A percentile compares a stretch with the other conserved stretches of the same genome.
Conservation (phyloP, 306 rosid genomes). For the Cicer arietinum region DNA sequence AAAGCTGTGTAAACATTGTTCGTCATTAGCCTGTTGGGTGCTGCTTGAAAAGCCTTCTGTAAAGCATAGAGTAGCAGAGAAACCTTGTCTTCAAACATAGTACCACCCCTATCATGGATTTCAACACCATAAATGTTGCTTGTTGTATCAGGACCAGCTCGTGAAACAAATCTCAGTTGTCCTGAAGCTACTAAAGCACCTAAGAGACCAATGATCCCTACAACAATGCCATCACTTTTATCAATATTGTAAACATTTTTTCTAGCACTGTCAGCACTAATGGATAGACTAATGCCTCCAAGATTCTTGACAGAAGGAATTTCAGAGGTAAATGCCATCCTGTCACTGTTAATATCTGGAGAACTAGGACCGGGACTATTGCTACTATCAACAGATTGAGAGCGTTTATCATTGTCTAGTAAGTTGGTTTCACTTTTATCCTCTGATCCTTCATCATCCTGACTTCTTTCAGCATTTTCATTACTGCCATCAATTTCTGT, state of each 20-base stretch:
- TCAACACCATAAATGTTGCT: constrained; percentile 77
- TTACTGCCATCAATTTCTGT: constrained; percentile 50
- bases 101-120: constrained; percentile 78
- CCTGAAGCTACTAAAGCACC: constrained; percentile 96
- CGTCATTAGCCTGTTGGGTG: constrained; percentile 93
- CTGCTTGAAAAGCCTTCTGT: constrained; percentile 94
- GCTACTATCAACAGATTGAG: constrained; percentile 54
- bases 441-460: constrained; percentile 50
- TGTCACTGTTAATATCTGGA: constrained; percentile 57
- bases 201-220: constrained; percentile 82
- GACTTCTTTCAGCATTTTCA: constrained; percentile 51
- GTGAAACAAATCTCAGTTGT: constrained; percentile 74
- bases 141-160: constrained; percentile 61
- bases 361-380: constrained; percentile 51
- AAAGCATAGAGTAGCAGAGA: constrained; percentile 89
- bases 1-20: constrained; percentile 82
- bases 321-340: constrained; percentile 69
- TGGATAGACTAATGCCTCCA: constrained; percentile 93
- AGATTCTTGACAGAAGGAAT: constrained; percentile 61
- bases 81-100: constrained; percentile 97
- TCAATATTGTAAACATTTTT: constrained; percentile 92
- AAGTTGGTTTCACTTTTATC: constrained; percentile 56
- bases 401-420: constrained; percentile 55
- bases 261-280: constrained; percentile 95
- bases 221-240: constrained; percentile 93